Conservation (phyloP, 805 yeast species). For the Saccharomycopsis oosterbeekiorum region DNA sequence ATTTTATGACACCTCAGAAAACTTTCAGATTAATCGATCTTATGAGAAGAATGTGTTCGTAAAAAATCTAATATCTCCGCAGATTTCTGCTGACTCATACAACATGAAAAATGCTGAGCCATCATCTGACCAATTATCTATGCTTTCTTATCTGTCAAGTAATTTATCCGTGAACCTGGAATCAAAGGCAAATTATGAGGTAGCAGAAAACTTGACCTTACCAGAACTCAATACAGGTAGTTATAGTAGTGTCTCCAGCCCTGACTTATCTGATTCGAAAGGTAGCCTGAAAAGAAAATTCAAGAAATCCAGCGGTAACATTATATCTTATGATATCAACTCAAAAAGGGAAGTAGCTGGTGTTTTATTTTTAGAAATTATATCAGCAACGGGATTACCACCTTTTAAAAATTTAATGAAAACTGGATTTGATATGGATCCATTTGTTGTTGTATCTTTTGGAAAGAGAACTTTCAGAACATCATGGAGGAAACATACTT, state of each 20-base stretch:
- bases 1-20: conserved; percentile 3
- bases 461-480: conserved; percentile 84
- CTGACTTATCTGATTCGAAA: not conserved
- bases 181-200: not conserved
- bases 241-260: not conserved
- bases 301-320: not conserved
- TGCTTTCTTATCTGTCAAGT: conserved; percentile 1
- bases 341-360: conserved; percentile 43
- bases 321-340: conserved; percentile 27
- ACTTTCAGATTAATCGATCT: not conserved
- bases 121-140: conserved; percentile 1
- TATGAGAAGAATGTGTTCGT: not conserved
- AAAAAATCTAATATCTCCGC: not conserved
- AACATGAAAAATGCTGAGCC: not conserved
- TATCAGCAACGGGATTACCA: conserved; percentile 69
- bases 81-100: not conserved
- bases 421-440: conserved; percentile 90
- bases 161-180: not conserved
- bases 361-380: conserved; percentile 66
- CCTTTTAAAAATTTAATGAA: conserved; percentile 55
- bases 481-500: conserved; percentile 70
- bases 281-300: not conserved
- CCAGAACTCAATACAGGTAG: not conserved
- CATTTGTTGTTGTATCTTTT: conserved; percentile 84
- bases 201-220: not conserved